Evolutionary conservation across 1,284 basidiomycete genomes (phyloP).

Genomic region (Moesziomyces globuligerus): DNA sequence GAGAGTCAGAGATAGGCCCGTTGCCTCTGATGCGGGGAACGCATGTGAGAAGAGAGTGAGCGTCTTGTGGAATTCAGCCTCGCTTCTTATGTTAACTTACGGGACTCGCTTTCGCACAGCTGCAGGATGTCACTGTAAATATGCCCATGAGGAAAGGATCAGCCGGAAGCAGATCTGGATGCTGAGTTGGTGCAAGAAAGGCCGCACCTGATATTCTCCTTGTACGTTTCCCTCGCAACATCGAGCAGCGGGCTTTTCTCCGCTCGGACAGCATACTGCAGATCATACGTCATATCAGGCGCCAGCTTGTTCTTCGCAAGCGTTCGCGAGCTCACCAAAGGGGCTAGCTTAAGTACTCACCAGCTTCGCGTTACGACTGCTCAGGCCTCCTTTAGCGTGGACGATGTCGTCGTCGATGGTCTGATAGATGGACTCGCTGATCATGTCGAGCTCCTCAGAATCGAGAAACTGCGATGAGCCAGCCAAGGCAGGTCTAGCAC

Average conservation of each 20-base stretch:
- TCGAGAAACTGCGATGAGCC: conserved; percentile 74
- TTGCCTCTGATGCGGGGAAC: conserved; percentile 64
- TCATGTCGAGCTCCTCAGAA: conserved; percentile 76
- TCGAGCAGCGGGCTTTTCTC: conserved; percentile 84
- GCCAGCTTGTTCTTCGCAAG: no score
- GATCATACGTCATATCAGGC: neutral
- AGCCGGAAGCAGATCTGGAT: neutral
- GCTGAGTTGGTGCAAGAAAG: neutral
- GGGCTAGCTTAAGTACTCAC: conserved; percentile 2
- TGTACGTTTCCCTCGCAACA: conserved; percentile 87
- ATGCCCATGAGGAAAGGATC: no score
- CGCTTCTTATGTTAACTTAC: conserved; percentile 12
- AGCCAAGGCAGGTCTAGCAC: neutral
- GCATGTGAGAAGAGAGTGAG: neutral
- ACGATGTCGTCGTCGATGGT: conserved; percentile 77
- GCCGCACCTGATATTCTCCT: conserved; percentile 76
- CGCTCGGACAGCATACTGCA: conserved; percentile 80
- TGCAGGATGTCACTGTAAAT: conserved; percentile 77
- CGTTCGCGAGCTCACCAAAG: no score
- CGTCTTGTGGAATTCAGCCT: no score
- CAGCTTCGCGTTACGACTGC: conserved; percentile 20
- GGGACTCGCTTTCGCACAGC: conserved; percentile 66
- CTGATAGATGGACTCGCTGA: conserved; percentile 73
- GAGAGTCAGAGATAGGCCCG: conserved; percentile 75
- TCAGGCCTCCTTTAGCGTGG: conserved; percentile 39